These are phyloP conservation scores for Hippophae gyantsensis DNA, from an alignment of 306 rosid genomes.

Conservation along the genomic window DNA sequence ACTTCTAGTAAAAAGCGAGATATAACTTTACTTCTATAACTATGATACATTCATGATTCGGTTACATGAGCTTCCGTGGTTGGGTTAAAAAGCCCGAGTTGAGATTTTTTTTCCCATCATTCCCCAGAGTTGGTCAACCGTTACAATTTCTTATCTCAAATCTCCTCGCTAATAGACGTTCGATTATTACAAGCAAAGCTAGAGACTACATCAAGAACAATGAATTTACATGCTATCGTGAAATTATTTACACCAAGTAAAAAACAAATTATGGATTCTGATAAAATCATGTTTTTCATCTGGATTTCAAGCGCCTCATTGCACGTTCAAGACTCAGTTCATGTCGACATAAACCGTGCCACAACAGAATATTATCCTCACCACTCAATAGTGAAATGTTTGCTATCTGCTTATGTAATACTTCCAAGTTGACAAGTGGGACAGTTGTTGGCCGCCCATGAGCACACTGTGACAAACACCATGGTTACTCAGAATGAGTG, in stretches of 20 bases:
- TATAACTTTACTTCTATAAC: too few relatives aligned
- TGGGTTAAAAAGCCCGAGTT: too few relatives aligned
- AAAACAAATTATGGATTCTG: slow-evolving; percentile 4
- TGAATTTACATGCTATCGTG: neutral
- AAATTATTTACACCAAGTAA: neutral
- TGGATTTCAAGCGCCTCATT: slow-evolving; percentile 35
- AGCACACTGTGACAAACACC: slow-evolving; percentile 55
- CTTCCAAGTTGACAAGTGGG: slow-evolving; percentile 78
- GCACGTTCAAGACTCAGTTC: slow-evolving; percentile 47
- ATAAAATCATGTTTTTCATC: slow-evolving; percentile 14
- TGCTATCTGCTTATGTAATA: slow-evolving; percentile 65
- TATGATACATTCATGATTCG: too few relatives aligned
- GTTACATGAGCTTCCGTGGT: too few relatives aligned
- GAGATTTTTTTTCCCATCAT: too few relatives aligned
- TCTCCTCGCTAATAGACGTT: too few relatives aligned
- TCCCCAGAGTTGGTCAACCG: too few relatives aligned
- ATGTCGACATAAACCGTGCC: slow-evolving; percentile 60
- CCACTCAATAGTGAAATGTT: slow-evolving; percentile 35
- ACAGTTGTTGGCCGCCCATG: slow-evolving; percentile 91
- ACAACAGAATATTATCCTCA: slow-evolving; percentile 20
- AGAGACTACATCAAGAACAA: too few relatives aligned
- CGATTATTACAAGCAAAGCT: too few relatives aligned
- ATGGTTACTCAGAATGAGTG: slow-evolving; percentile 3
- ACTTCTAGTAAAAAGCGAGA: too few relatives aligned
- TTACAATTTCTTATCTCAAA: too few relatives aligned